Percentiles rank a stretch among this genome's conserved stretches.
Conservation (phyloP, 805 yeast species). For the Cyberlindnera mycetangii region DNA sequence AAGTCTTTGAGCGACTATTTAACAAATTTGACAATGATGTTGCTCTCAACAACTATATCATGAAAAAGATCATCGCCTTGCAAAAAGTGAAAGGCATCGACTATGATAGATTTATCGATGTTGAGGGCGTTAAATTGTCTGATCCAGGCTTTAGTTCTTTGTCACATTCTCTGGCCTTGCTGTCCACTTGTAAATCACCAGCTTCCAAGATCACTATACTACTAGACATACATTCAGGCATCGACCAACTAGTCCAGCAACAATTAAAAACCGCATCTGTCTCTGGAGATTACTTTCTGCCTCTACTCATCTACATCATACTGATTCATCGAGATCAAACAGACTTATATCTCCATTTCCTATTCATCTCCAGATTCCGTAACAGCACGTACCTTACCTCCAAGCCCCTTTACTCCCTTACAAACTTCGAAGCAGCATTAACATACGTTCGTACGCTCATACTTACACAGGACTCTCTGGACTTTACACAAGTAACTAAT, state of each 20-base stretch:
- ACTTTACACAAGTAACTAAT: conserved; percentile 9
- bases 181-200: conserved; percentile 16
- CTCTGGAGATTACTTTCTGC: conserved; percentile 26
- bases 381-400: conserved; percentile 15
- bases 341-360: conserved; percentile 23
- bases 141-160: conserved; percentile 5
- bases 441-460: conserved; percentile 17
- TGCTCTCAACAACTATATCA: conserved; percentile 18
- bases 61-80: conserved; percentile 15
- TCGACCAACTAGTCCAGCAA: conserved; percentile 13
- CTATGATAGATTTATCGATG: conserved; percentile 20
- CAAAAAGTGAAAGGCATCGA: conserved; percentile 16
- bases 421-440: conserved; percentile 28
- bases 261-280: conserved; percentile 2
- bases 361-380: conserved; percentile 25
- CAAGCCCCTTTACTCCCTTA: conserved; percentile 24
- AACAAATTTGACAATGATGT: conserved; percentile 16
- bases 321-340: conserved; percentile 12
- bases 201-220: conserved; percentile 16
- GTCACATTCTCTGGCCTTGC: conserved; percentile 8
- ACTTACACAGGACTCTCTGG: conserved; percentile 12
- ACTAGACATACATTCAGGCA: conserved; percentile 16
- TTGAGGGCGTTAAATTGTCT: conserved; percentile 17
- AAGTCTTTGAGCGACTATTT: conserved; percentile 18
- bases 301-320: conserved; percentile 24